Conservation (phyloP, 2,329 filamentous ascomycete genomes). For the Calonectria pauciramosa region DNA sequence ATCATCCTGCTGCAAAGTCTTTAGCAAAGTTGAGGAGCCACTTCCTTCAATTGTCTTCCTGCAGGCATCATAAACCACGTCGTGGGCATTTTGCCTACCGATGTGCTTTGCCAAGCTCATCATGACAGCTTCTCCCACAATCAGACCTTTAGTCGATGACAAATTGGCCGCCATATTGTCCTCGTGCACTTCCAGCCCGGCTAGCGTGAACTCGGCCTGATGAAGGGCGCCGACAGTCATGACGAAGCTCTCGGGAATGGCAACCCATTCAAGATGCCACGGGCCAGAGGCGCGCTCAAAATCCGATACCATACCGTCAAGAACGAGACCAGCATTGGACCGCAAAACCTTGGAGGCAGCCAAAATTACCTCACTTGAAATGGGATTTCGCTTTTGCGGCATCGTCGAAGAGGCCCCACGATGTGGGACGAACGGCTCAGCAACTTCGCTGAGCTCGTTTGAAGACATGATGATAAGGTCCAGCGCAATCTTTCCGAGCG, state of each 20-base stretch:
- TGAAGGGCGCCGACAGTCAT: background rate
- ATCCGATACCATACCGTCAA: background rate
- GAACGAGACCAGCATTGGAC: background rate
- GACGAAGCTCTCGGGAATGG: background rate
- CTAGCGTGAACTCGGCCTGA: background rate
- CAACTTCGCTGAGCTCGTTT: conserved; percentile 59
- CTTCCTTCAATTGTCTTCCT: background rate
- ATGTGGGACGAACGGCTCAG: conserved; percentile 64
- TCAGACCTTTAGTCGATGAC: background rate
- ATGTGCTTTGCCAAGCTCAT: background rate
- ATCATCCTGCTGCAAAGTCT: background rate
- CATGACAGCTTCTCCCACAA: conserved; percentile 1
- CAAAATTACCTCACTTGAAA: conserved; percentile 69
- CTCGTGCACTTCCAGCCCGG: background rate
- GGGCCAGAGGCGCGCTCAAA: background rate
- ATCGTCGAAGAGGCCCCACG: conserved; percentile 68
- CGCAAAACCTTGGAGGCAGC: conserved; percentile 46
- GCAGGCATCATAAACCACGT: background rate
- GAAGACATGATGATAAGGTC: conserved; percentile 71
- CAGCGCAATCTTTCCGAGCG: conserved; percentile 67
- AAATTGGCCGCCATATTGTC: background rate
- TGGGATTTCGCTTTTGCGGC: conserved; percentile 72
- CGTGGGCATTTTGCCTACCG: background rate
- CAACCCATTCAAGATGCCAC: conserved; percentile 2
- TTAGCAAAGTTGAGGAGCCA: background rate